phyloP scores from a whole-genome alignment of 1,284 basidiomycete genomes.

The Ustilago shanxiensis region DNA sequence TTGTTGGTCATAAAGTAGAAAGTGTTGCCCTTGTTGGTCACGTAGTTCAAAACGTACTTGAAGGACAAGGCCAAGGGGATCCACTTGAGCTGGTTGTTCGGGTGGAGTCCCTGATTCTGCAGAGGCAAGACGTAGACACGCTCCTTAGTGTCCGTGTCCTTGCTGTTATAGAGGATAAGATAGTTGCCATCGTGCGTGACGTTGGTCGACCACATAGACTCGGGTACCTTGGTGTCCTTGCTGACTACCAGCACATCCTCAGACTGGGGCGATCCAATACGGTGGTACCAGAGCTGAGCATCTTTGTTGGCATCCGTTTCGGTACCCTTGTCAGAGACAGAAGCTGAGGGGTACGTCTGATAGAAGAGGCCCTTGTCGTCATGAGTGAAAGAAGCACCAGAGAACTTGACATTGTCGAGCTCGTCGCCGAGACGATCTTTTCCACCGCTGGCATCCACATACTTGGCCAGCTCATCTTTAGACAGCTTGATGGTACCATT shows the following conservation, averaged over 20 bases:
- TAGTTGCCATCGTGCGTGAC: conserved; percentile 65
- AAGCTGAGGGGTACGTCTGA: conserved; percentile 60
- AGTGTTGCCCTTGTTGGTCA: conserved; percentile 62
- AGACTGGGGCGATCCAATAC: conserved; percentile 60
- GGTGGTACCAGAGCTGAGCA: conserved; percentile 67
- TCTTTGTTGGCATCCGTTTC: conserved; percentile 67
- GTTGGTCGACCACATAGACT: conserved; percentile 60
- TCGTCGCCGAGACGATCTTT: conserved; percentile 59
- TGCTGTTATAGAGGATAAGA: conserved; percentile 58
- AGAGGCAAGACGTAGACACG: conserved; percentile 58
- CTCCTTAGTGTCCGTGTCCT: conserved; percentile 66
- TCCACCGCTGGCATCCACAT: conserved; percentile 53
- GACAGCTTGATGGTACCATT: conserved; percentile 50
- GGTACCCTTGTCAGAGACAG: conserved; percentile 63
- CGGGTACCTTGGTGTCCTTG: conserved; percentile 58
- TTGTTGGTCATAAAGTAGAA: conserved; percentile 69
- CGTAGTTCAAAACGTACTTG: conserved; percentile 58
- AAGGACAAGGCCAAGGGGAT: conserved; percentile 61
- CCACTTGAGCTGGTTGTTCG: conserved; percentile 52
- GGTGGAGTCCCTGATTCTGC: conserved; percentile 33
- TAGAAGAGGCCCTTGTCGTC: conserved; percentile 69
- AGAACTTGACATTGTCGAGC: conserved; percentile 66
- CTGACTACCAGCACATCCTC: conserved; percentile 64
- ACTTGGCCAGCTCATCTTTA: conserved; percentile 39
- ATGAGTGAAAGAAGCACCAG: conserved; percentile 58